These are phyloP conservation scores for Penicillium cosmopolitanum DNA, from an alignment of 495 filamentous ascomycete species.

Conservation along the genomic window DNA sequence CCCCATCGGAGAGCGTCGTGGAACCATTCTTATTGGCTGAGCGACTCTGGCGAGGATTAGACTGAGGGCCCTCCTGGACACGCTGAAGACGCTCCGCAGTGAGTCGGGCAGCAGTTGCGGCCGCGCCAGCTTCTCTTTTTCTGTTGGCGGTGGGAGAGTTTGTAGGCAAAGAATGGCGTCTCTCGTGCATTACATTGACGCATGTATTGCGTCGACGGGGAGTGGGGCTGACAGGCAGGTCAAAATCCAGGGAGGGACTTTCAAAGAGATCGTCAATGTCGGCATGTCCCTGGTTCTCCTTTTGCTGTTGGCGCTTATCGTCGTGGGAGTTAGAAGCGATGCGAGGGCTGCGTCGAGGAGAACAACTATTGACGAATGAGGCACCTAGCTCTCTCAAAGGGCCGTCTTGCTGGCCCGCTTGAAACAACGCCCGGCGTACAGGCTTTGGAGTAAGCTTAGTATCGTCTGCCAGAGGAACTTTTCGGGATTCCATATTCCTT, in stretches of 20 bases:
- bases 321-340: conserved; percentile 36
- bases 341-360: conserved; percentile 53
- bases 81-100: conserved; percentile 44
- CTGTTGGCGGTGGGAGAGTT: conserved; percentile 39
- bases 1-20: conserved; percentile 24
- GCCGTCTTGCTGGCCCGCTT: conserved; percentile 59
- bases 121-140: conserved; percentile 28
- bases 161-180: conserved; percentile 43
- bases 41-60: conserved; percentile 28
- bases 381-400: conserved; percentile 61
- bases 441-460: conserved; percentile 59
- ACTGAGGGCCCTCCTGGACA: conserved; percentile 36
- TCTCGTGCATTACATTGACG: conserved; percentile 52
- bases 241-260: conserved; percentile 44
- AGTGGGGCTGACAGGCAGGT: conserved; percentile 66
- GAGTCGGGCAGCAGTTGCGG: conserved; percentile 37
- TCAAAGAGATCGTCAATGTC: conserved; percentile 66
- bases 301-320: conserved; percentile 42
- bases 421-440: conserved; percentile 80
- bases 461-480: conserved; percentile 64
- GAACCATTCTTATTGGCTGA: conserved; percentile 33
- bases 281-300: conserved; percentile 54
- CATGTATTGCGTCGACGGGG: conserved; percentile 50
- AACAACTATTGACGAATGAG: conserved; percentile 55
- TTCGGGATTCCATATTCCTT: conserved; percentile 63